Conservation (phyloP, 768 basidiomycete genomes). For the Lepiota venenata region DNA sequence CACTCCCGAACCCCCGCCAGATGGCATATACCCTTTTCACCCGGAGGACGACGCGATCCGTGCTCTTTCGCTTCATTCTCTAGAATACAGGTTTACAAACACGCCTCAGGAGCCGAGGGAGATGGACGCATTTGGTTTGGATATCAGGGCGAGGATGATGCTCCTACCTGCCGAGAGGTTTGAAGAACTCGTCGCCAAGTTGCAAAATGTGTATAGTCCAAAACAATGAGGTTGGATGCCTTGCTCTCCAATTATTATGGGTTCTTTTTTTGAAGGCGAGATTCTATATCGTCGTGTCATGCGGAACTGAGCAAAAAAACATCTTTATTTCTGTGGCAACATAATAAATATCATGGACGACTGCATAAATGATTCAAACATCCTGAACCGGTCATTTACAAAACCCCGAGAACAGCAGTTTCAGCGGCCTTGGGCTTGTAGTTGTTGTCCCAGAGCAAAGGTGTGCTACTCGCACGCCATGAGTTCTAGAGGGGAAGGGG, state of each 20-base stretch:
- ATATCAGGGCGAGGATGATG: slow-evolving; percentile 67
- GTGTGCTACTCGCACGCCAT: slow-evolving; percentile 22
- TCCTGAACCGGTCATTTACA: not conserved
- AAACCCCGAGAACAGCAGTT: slow-evolving; percentile 18
- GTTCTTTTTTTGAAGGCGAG: not conserved
- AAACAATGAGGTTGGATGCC: not conserved
- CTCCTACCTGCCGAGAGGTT: slow-evolving; percentile 37
- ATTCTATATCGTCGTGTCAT: not conserved
- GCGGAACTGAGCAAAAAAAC: too few relatives aligned
- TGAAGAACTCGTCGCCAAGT: slow-evolving; percentile 1
- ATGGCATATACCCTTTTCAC: slow-evolving; percentile 74
- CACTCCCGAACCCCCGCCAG: slow-evolving; percentile 27
- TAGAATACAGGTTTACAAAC: slow-evolving; percentile 51
- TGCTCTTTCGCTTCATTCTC: slow-evolving; percentile 47
- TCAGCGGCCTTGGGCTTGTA: slow-evolving; percentile 25
- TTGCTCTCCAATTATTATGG: not conserved
- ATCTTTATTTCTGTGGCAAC: not conserved
- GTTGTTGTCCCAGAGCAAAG: slow-evolving; percentile 26
- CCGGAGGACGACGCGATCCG: slow-evolving; percentile 80
- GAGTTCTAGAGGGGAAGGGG: slow-evolving; percentile 18
- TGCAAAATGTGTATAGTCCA: slow-evolving; percentile 6
- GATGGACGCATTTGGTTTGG: slow-evolving; percentile 68
- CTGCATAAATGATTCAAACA: not conserved
- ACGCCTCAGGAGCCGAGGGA: slow-evolving; percentile 46
- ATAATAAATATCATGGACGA: not conserved